A percentile compares a stretch with the other conserved stretches of the same genome.
These are phyloP conservation scores for Tarenaya hassleriana DNA, from an alignment of 345 rosid genomes.

Conservation along the genomic window DNA sequence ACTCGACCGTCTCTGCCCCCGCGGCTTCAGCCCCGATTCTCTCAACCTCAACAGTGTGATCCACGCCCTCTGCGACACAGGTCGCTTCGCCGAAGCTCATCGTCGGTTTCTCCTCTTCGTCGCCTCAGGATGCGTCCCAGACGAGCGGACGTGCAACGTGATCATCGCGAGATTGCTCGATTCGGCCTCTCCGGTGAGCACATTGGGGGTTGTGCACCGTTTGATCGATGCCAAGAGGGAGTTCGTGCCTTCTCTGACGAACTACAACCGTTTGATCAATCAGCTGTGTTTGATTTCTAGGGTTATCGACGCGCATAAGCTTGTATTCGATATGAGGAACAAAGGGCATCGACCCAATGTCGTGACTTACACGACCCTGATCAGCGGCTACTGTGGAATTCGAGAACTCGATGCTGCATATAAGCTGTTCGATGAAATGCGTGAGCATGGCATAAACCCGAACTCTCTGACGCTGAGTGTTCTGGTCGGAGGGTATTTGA, in stretches of 20 bases:
- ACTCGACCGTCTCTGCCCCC: conserved; percentile 43
- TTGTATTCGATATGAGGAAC: conserved; percentile 51
- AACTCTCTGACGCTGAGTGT: conserved; percentile 62
- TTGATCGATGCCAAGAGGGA: conserved; percentile 46
- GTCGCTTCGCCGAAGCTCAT: conserved; percentile 61
- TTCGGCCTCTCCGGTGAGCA: conserved; percentile 41
- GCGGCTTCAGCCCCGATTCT: conserved; percentile 45
- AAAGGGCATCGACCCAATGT: conserved; percentile 55
- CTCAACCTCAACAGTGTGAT: conserved; percentile 63
- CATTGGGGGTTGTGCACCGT: conserved; percentile 35
- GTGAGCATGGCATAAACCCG: conserved; percentile 31
- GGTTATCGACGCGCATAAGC: conserved; percentile 46
- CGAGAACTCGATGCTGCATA: conserved; percentile 40
- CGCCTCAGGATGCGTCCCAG: conserved; percentile 49
- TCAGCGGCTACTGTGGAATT: conserved; percentile 43
- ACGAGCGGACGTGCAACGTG: conserved; percentile 65
- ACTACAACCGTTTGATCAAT: conserved; percentile 67
- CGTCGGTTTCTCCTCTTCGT: conserved; percentile 39
- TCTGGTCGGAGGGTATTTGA: conserved; percentile 54
- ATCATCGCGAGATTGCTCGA: conserved; percentile 61
- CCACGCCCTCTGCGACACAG: conserved; percentile 60
- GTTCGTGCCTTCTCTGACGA: conserved; percentile 62
- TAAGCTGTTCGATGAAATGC: conserved; percentile 74
- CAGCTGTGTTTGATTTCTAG: conserved; percentile 44
- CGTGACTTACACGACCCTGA: conserved; percentile 67